These are phyloP conservation scores for Puya raimondii DNA, from an alignment of 176 grass and related monocot genomes.

Conservation along the genomic window DNA sequence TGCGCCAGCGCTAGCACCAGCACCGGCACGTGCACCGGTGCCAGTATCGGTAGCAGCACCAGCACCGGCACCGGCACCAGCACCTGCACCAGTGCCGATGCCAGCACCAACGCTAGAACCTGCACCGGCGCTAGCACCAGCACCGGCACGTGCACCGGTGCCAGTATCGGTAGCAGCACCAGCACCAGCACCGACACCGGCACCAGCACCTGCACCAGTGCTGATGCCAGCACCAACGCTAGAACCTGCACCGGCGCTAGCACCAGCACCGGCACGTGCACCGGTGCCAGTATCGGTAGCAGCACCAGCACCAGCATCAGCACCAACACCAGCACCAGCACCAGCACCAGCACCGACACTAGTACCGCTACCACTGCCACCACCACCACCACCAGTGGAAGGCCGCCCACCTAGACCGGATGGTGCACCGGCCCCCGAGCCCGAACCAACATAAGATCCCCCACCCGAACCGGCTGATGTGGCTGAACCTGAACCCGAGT, in stretches of 20 bases:
- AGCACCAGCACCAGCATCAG: no score
- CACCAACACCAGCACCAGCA: no score
- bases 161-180: no score
- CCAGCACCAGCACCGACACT: no score
- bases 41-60: no score
- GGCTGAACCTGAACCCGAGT: slow-evolving; percentile 20
- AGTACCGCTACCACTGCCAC: no score
- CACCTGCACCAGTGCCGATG: not conserved
- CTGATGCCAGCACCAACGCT: slow-evolving; percentile 14
- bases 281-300: no score
- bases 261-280: no score
- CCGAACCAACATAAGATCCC: slow-evolving; percentile 26
- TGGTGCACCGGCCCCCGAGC: not conserved
- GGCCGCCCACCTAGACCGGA: no score
- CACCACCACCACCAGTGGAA: no score
- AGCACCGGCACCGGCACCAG: not conserved
- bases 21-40: no score
- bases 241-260: not conserved
- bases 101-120: slow-evolving; percentile 17
- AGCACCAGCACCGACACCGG: not conserved
- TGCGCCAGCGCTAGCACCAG: not conserved
- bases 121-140: not conserved
- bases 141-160: no score
- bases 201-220: not conserved
- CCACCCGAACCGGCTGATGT: slow-evolving; percentile 5